A percentile compares a stretch with the other conserved stretches of the same genome.
Evolutionary conservation across 768 basidiomycete species (phyloP).

Genomic region (Mycena crocata): DNA sequence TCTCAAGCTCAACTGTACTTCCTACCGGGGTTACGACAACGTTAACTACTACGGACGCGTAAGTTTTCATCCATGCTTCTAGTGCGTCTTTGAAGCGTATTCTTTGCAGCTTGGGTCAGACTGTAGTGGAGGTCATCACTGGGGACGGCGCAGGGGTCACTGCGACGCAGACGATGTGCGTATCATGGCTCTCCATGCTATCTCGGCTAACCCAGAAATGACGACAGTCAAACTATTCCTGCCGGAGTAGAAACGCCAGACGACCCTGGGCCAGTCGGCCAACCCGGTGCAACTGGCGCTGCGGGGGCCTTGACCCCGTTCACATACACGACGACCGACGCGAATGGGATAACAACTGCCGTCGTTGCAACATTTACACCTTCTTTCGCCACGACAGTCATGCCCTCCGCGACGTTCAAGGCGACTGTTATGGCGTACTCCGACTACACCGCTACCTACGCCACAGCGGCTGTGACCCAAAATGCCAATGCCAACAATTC

Average conservation of each 20-base stretch:
- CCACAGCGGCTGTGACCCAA: background rate
- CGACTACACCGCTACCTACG: slow-evolving; percentile 24
- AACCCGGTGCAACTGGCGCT: slow-evolving; percentile 14
- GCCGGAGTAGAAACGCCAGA: background rate
- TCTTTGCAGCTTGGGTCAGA: slow-evolving; percentile 17
- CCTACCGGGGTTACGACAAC: slow-evolving; percentile 2
- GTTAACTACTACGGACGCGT: slow-evolving; percentile 16
- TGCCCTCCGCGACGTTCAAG: slow-evolving; percentile 20
- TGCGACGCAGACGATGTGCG: slow-evolving; percentile 17
- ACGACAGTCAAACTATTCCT: slow-evolving; percentile 16
- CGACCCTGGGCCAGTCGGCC: slow-evolving; percentile 23
- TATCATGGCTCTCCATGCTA: background rate
- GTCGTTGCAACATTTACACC: slow-evolving; percentile 30
- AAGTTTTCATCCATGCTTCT: background rate
- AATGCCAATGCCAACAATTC: background rate
- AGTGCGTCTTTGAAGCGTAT: background rate
- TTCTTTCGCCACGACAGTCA: slow-evolving; percentile 18
- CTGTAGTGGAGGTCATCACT: slow-evolving; percentile 21
- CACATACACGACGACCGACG: slow-evolving; percentile 30
- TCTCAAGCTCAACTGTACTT: background rate
- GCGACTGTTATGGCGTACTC: slow-evolving; percentile 33
- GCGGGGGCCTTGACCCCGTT: slow-evolving; percentile 25
- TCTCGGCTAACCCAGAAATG: background rate
- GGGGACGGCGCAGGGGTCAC: slow-evolving; percentile 16
- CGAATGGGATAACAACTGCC: background rate